phyloP scores from a whole-genome alignment of 1,139 yeast species.

The Protomyces macrosporus region DNA sequence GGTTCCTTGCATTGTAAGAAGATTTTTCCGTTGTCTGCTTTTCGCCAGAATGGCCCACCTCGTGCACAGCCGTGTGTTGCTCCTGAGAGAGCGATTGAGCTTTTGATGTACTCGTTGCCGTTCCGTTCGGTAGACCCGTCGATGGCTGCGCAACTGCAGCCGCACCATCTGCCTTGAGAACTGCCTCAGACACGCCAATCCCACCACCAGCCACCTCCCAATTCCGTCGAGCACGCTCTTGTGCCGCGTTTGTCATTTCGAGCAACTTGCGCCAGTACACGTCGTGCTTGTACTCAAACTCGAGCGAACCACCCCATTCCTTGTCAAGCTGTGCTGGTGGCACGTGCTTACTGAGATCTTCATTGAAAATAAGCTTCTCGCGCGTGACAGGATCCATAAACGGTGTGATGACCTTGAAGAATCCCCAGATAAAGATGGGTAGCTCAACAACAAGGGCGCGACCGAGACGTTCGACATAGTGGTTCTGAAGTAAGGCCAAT shows the following conservation, averaged over 20 bases:
- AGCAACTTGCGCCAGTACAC: conserved; percentile 73
- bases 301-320: conserved; percentile 76
- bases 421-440: conserved; percentile 89
- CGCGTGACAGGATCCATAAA: conserved; percentile 92
- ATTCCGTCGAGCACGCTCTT: conserved; percentile 31
- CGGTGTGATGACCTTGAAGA: conserved; percentile 81
- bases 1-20: background rate
- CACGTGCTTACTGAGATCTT: conserved; percentile 77
- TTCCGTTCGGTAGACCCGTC: conserved; percentile 15
- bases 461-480: conserved; percentile 93
- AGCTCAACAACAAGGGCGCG: conserved; percentile 84
- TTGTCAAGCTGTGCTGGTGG: conserved; percentile 75
- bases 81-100: background rate
- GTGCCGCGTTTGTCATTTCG: conserved; percentile 54
- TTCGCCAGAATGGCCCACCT: background rate
- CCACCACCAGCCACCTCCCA: conserved; percentile 24
- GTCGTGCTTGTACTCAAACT: conserved; percentile 74
- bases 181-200: conserved; percentile 16
- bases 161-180: background rate
- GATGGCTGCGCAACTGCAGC: background rate
- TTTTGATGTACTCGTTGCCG: background rate
- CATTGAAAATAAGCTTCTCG: conserved; percentile 84
- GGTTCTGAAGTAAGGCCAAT: conserved; percentile 80
- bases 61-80: background rate
- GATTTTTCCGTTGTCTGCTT: background rate